phyloP scores from a whole-genome alignment of 306 rosid species.

The Sesbania bispinosa region DNA sequence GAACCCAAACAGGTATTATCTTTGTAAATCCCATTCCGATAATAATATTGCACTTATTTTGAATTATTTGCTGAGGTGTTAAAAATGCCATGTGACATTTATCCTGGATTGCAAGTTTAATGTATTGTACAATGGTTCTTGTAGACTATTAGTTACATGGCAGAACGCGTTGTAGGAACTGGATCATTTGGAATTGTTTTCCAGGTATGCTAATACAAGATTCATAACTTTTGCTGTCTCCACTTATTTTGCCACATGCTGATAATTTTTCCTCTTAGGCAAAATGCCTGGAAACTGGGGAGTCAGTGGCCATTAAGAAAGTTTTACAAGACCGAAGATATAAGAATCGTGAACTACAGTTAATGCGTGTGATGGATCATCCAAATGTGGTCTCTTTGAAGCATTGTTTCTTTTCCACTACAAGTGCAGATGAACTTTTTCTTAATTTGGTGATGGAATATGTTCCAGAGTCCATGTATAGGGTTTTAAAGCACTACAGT shows the following conservation, averaged over 20 bases:
- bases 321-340: conserved; percentile 89
- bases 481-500: conserved; percentile 79
- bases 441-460: conserved; percentile 98
- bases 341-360: conserved; percentile 88
- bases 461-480: conserved; percentile 88
- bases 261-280: conserved; percentile 48
- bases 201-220: conserved; percentile 53
- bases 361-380: conserved; percentile 98
- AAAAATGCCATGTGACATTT: neutral
- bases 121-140: conserved; percentile 28
- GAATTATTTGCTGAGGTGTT: conserved; percentile 11
- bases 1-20: conserved; percentile 83
- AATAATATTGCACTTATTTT: neutral
- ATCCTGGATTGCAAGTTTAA: conserved; percentile 28
- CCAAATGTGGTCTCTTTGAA: conserved; percentile 85
- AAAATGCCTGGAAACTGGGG: conserved; percentile 94
- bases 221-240: neutral
- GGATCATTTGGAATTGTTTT: conserved; percentile 97
- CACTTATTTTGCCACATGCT: neutral
- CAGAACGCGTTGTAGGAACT: conserved; percentile 87
- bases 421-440: conserved; percentile 84
- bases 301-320: conserved; percentile 89
- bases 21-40: conserved; percentile 4
- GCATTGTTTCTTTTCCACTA: conserved; percentile 97
- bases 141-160: conserved; percentile 98